Base-by-base conservation (phyloP, 2,329 filamentous ascomycete species). In the Botrytis galanthina region DNA sequence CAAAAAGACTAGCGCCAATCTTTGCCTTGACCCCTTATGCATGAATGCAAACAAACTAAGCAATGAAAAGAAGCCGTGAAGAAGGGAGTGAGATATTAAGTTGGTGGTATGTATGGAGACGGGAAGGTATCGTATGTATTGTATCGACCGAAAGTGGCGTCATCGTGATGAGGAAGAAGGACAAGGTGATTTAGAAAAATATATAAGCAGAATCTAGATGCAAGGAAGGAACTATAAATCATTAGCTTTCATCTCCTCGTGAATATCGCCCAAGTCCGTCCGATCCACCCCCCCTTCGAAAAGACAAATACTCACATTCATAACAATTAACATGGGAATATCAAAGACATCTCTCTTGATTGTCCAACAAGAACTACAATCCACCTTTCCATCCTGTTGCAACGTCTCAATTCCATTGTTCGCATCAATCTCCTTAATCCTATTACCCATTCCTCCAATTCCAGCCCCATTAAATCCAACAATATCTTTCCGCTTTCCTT, bases 321-420 rank as follows among this genome's bases (percentile, higher is more conserved):
- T 95, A 80, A 98, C 93, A 82, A 98, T 97, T 84, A 98, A 87
- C 94, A 98, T 97, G 35, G 96, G 96, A 83, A 98, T 97, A 84
- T 98, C 95, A 84, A 98, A 98, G 59, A 96, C 93, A 82, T 99
- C 96, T 76, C 95, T 88, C 84, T 97, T 97, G 75, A 98, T 95
- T 76, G 93, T 95, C 95, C 95, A 98, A 84, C 93, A 97, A 84
- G 97, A 97, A 79, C 93, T 94, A 84, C 95, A 98, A 81, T 97
- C 93, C 73, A 98, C 92, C 83, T 96, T 95, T 71, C 95, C 95
- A 80, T 97, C 94, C 81, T 90, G 92, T 80, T 93, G 93, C 22
- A 97, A 87, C 80, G 90, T 89, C 72, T 92, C 92, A 83, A 97
- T 95, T 16, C 93, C 94, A 75, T 92, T 88, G 82, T 94, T 91